phyloP scores from a whole-genome alignment of 768 basidiomycete species.

The Lepiota subincarnata region DNA sequence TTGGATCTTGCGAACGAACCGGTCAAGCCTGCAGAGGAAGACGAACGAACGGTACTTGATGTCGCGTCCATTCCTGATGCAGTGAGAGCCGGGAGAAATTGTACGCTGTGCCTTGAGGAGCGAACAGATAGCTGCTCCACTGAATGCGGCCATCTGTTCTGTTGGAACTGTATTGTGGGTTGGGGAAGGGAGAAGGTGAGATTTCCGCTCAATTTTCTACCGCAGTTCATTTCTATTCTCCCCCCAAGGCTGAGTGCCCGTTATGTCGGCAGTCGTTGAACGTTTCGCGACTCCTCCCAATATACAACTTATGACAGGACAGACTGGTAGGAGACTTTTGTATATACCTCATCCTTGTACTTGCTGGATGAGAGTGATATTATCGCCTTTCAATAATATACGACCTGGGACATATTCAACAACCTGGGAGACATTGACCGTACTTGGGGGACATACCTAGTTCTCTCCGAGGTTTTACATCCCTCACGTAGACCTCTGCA shows the following conservation, averaged over 20 bases:
- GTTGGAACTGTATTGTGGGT: slow-evolving; percentile 85
- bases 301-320: slow-evolving; percentile 66
- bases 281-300: slow-evolving; percentile 66
- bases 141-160: slow-evolving; percentile 87
- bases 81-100: slow-evolving; percentile 58
- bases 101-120: slow-evolving; percentile 83
- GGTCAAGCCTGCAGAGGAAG: slow-evolving; percentile 61
- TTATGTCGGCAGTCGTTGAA: slow-evolving; percentile 76
- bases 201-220: background rate
- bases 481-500: slow-evolving; percentile 87
- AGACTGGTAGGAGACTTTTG: background rate
- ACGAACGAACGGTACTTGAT: slow-evolving; percentile 64
- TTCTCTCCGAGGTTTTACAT: slow-evolving; percentile 77
- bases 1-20: slow-evolving; percentile 50
- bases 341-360: slow-evolving; percentile 15
- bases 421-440: slow-evolving; percentile 5
- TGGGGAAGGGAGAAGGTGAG: slow-evolving; percentile 86
- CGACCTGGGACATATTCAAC: slow-evolving; percentile 54
- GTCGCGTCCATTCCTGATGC: slow-evolving; percentile 49
- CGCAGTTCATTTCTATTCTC: slow-evolving; percentile 5
- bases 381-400: slow-evolving; percentile 95
- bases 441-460: slow-evolving; percentile 55
- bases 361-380: slow-evolving; percentile 96
- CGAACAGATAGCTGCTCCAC: slow-evolving; percentile 78
- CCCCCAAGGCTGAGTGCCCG: slow-evolving; percentile 72